A percentile compares a stretch with the other conserved stretches of the same genome.
Conservation (phyloP, 2,329 filamentous ascomycete species). For the Saccharata proteae region DNA sequence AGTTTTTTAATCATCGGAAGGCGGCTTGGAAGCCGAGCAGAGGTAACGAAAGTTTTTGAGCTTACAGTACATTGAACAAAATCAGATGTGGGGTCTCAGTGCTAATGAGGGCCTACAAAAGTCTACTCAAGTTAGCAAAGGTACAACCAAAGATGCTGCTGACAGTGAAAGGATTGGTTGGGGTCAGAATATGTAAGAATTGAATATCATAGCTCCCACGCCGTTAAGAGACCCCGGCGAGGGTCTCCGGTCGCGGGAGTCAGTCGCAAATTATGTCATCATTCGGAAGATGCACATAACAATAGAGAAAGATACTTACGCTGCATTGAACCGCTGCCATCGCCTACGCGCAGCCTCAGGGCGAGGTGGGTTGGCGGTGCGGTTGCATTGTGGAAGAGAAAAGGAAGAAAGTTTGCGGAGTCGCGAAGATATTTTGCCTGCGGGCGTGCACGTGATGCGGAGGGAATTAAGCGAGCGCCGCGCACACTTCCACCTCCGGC, state of each 20-base stretch:
- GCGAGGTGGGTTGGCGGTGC: too few relatives aligned
- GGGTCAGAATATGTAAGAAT: constrained; percentile 98
- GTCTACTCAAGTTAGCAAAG: constrained; percentile 7
- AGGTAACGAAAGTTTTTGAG: constrained; percentile 3
- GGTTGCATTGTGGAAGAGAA: not conserved
- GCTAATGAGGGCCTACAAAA: too few relatives aligned
- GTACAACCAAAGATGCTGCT: too few relatives aligned
- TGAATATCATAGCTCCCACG: constrained; percentile 69
- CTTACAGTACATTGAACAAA: constrained; percentile 1
- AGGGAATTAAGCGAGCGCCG: constrained; percentile 7
- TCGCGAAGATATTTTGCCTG: too few relatives aligned
- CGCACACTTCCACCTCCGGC: not conserved
- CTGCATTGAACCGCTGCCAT: too few relatives aligned
- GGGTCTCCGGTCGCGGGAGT: constrained; percentile 71
- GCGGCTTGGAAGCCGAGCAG: constrained; percentile 11
- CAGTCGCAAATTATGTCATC: constrained; percentile 99
- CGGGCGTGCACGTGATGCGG: too few relatives aligned
- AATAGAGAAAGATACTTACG: too few relatives aligned
- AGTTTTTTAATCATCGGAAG: constrained; percentile 54
- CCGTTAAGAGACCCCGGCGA: constrained; percentile 84
- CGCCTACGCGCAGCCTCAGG: too few relatives aligned
- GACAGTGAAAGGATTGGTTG: constrained; percentile 12
- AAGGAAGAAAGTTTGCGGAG: constrained; percentile 2
- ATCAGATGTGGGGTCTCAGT: too few relatives aligned
- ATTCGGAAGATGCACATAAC: constrained; percentile 38